These are phyloP conservation scores for Ophiostoma perfectum DNA, from an alignment of 2,329 filamentous ascomycete species.

Conservation along the genomic window DNA sequence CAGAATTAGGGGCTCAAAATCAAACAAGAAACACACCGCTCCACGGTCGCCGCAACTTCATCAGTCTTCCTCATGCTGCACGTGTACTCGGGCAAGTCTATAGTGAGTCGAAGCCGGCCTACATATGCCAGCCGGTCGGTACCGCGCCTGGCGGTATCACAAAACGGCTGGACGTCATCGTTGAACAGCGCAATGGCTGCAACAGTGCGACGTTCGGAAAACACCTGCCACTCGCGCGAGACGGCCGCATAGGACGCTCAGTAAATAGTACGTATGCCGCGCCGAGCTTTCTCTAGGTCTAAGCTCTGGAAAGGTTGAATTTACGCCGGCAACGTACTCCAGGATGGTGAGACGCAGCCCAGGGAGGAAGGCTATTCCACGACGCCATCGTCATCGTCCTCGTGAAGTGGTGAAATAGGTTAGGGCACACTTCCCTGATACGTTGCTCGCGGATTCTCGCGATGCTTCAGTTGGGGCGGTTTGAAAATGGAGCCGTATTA, in stretches of 20 bases:
- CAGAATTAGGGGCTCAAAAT: neutral
- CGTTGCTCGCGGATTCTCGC: too few species aligned
- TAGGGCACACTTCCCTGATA: too few species aligned
- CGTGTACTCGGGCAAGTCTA: neutral
- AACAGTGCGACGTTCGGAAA: slow-evolving; percentile 19
- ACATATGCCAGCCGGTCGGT: neutral
- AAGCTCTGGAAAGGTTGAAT: neutral
- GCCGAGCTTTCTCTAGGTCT: neutral
- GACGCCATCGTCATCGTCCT: too few species aligned
- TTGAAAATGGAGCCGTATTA: too few species aligned
- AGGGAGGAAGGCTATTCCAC: too few species aligned
- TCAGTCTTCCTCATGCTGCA: neutral
- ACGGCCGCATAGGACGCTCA: slow-evolving; percentile 15
- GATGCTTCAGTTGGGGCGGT: too few species aligned
- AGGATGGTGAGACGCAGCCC: too few species aligned
- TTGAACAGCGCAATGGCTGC: neutral
- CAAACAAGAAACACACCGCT: neutral
- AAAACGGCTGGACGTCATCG: neutral
- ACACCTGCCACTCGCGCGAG: slow-evolving; percentile 19
- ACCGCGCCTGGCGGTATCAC: neutral
- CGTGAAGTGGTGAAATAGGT: too few species aligned
- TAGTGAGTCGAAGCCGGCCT: neutral
- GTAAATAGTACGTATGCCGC: neutral
- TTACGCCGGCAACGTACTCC: too few species aligned
- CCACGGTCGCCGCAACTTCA: neutral